A percentile compares a stretch with the other conserved stretches of the same genome.
Evolutionary conservation across 441 rosid genomes (phyloP).

Genomic region (Macaranga tanarius): DNA sequence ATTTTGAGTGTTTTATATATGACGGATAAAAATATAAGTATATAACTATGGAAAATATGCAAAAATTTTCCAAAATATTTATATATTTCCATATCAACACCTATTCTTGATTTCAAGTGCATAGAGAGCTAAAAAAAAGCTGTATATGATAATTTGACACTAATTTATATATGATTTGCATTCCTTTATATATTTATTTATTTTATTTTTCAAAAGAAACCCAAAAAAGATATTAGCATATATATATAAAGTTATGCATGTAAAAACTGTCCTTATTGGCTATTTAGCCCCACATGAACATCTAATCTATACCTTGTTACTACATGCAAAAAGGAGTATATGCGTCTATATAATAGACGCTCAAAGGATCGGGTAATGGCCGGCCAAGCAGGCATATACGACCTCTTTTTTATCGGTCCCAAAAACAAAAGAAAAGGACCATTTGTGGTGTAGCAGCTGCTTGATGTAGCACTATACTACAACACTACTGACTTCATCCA

Average conservation of each 20-base stretch:
- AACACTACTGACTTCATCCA: conserved; percentile 7
- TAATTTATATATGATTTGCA: not conserved
- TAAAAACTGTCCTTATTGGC: conserved; percentile 16
- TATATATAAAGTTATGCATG: conserved; percentile 28
- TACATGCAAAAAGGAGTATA: conserved; percentile 13
- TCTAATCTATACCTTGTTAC: not conserved
- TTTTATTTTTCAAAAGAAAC: not conserved
- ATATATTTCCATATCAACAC: not conserved
- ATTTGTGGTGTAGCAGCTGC: conserved; percentile 24
- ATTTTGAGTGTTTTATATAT: too few species aligned
- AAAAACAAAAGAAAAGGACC: conserved; percentile 12
- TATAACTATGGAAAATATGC: too few species aligned
- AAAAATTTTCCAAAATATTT: too few species aligned
- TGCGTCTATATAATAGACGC: not conserved
- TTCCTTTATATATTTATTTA: not conserved
- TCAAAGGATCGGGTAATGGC: conserved; percentile 19
- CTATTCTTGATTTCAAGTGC: not conserved
- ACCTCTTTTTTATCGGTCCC: conserved; percentile 3
- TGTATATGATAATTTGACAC: conserved; percentile 2
- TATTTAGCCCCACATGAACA: conserved; percentile 38
- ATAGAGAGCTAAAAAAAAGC: conserved; percentile 12
- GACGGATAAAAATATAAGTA: too few species aligned
- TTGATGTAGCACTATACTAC: too few species aligned
- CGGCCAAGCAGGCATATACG: conserved; percentile 10
- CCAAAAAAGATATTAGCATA: conserved; percentile 15